A percentile compares a stretch with the other conserved stretches of the same genome.
phyloP scores from a whole-genome alignment of 345 rosid genomes.

The Atalantia buxifolia region DNA sequence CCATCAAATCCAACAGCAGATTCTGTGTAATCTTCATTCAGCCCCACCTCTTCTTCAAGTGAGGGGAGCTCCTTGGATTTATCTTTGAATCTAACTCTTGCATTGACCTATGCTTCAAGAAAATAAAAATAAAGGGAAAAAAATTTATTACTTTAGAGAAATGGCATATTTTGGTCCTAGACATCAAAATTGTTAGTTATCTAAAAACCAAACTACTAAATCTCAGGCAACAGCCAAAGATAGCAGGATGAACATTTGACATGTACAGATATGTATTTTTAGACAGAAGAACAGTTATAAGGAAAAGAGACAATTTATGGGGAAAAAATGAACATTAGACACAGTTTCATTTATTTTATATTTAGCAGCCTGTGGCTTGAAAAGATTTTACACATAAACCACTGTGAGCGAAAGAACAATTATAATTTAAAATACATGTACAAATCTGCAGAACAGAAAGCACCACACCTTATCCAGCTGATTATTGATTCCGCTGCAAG shows the following conservation, averaged over 20 bases:
- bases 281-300: neutral
- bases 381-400: neutral
- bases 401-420: neutral
- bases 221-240: neutral
- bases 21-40: slow-evolving; percentile 53
- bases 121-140: slow-evolving; percentile 1
- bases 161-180: neutral
- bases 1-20: slow-evolving; percentile 77
- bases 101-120: slow-evolving; percentile 43
- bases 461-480: slow-evolving; percentile 55
- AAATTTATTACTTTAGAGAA: neutral
- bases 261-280: neutral
- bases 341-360: neutral
- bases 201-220: neutral
- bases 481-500: slow-evolving; percentile 49
- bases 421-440: neutral
- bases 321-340: neutral
- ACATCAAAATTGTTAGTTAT: neutral
- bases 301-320: neutral
- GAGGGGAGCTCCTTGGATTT: slow-evolving; percentile 47
- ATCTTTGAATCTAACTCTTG: slow-evolving; percentile 58
- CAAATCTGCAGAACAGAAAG: slow-evolving; percentile 18
- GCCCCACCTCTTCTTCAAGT: slow-evolving; percentile 44
- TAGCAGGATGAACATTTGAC: neutral
- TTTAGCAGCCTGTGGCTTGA: neutral